phyloP scores from a whole-genome alignment of 305 asterid genomes.

The Fraxinus sp. region DNA sequence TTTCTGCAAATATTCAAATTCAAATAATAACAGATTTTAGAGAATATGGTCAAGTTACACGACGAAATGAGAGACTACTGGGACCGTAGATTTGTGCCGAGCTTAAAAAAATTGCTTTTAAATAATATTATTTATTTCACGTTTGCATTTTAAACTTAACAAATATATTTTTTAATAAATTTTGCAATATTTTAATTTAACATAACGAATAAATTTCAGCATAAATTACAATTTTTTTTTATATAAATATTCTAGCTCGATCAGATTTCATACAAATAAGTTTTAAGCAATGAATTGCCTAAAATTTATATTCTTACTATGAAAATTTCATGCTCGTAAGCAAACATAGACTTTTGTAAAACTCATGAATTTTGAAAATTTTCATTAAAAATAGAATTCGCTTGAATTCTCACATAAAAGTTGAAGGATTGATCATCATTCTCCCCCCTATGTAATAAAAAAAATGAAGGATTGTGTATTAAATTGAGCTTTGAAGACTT shows the following conservation, averaged over 20 bases:
- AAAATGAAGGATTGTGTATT: neutral
- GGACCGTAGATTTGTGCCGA: neutral
- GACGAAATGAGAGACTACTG: neutral
- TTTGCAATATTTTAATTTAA: neutral
- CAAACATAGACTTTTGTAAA: neutral
- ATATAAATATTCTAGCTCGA: neutral
- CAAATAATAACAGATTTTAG: neutral
- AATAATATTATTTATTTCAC: neutral
- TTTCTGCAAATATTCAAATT: neutral
- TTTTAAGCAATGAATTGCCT: neutral
- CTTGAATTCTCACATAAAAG: neutral
- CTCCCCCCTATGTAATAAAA: neutral
- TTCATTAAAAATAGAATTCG: no score
- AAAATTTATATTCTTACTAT: no score
- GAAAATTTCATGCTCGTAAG: no score
- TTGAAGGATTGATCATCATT: neutral
- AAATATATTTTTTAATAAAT: no score
- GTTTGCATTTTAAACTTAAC: neutral
- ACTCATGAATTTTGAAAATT: neutral
- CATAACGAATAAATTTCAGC: neutral
- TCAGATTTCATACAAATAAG: neutral
- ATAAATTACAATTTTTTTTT: neutral
- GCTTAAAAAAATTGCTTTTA: neutral
- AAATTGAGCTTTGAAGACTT: neutral
- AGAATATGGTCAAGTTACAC: neutral